Evolutionary conservation across 306 rosid genomes (phyloP).

Genomic region (Casuarina cunninghamiana): DNA sequence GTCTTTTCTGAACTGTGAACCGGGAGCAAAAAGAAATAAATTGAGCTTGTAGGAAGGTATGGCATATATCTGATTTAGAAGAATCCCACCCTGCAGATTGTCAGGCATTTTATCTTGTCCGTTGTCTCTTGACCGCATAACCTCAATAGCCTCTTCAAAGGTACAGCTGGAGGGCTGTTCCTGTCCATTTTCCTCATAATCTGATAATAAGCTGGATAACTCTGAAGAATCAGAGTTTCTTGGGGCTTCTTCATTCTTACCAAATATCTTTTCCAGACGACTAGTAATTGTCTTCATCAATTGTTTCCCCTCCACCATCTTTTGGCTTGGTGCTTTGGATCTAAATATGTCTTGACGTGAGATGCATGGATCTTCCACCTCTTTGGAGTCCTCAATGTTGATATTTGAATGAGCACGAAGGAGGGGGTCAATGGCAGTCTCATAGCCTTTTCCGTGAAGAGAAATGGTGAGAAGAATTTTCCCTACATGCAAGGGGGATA

Average conservation of each 20-base stretch:
- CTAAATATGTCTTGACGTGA: constrained; percentile 19
- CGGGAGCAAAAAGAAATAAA: constrained; percentile 59
- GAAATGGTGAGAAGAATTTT: constrained; percentile 71
- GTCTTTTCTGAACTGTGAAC: constrained; percentile 66
- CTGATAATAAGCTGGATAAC: constrained; percentile 47
- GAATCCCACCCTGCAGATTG: constrained; percentile 67
- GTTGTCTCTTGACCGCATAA: constrained; percentile 42
- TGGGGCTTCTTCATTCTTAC: constrained; percentile 54
- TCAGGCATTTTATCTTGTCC: constrained; percentile 57
- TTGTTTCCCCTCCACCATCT: constrained; percentile 51
- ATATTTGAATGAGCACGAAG: constrained; percentile 28
- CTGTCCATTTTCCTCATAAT: constrained; percentile 47
- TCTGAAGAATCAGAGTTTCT: constrained; percentile 51
- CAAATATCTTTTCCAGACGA: constrained; percentile 56
- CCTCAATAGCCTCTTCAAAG: constrained; percentile 67
- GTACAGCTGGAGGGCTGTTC: constrained; percentile 42
- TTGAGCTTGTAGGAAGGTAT: constrained; percentile 56
- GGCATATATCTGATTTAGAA: constrained; percentile 59
- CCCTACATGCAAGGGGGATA: constrained; percentile 50
- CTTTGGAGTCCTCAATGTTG: constrained; percentile 36
- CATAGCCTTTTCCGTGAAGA: constrained; percentile 50
- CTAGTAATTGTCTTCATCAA: constrained; percentile 46
- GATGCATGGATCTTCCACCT: constrained; percentile 26
- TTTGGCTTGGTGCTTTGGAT: constrained; percentile 34
- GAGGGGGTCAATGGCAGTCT: constrained; percentile 23